These are phyloP conservation scores for Colletotrichum tofieldiae DNA, from an alignment of 2,329 filamentous ascomycete species.

Conservation along the genomic window DNA sequence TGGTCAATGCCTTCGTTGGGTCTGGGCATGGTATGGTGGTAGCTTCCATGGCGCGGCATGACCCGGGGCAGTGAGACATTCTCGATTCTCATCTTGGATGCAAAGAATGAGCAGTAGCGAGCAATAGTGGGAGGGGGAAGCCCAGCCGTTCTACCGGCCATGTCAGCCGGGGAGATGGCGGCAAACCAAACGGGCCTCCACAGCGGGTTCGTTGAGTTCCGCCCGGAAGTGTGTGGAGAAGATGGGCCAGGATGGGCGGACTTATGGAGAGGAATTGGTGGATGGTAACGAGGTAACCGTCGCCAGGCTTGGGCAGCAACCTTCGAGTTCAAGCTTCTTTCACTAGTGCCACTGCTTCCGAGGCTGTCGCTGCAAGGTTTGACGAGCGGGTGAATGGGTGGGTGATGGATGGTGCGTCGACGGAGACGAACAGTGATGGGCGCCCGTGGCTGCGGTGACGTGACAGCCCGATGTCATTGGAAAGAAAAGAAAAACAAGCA, in stretches of 20 bases:
- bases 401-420: slow-evolving; percentile 10
- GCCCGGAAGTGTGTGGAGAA: slow-evolving; percentile 33
- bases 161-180: slow-evolving; percentile 30
- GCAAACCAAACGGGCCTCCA: slow-evolving; percentile 41
- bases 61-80: slow-evolving; percentile 30
- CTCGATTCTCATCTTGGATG: slow-evolving; percentile 24
- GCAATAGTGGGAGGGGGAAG: slow-evolving; percentile 26
- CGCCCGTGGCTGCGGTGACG: slow-evolving; percentile 21
- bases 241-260: slow-evolving; percentile 14
- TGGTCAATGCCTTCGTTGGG: slow-evolving; percentile 18
- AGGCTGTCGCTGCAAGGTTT: slow-evolving; percentile 5
- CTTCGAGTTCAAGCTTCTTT: slow-evolving; percentile 39
- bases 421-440: slow-evolving; percentile 22
- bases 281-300: slow-evolving; percentile 14
- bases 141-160: slow-evolving; percentile 39
- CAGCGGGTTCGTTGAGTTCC: slow-evolving; percentile 38
- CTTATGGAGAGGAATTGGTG: slow-evolving; percentile 3
- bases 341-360: slow-evolving; percentile 30
- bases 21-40: slow-evolving; percentile 7
- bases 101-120: slow-evolving; percentile 20
- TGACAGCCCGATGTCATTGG: slow-evolving; percentile 30
- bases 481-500: slow-evolving; percentile 24
- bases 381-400: neutral
- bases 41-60: slow-evolving; percentile 14
- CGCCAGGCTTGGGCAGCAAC: slow-evolving; percentile 11